Evolutionary conservation across 2,329 filamentous ascomycete species (phyloP), one percentile per base, ranked within the genome.

Genomic region (Diaporthe vaccinii): DNA sequence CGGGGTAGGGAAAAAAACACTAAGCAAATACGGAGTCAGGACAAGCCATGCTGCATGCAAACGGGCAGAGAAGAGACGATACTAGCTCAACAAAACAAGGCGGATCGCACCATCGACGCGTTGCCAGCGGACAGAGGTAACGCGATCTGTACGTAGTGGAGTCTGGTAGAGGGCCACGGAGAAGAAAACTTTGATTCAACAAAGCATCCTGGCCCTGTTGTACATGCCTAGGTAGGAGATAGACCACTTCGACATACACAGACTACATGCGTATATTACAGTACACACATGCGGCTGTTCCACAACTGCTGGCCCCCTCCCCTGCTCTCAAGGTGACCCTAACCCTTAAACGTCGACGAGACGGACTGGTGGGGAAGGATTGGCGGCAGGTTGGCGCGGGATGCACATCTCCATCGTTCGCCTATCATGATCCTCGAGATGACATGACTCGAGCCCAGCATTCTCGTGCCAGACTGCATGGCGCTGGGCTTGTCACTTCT

Each of bases 111-210:
- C 65, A 69, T 65, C 49, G 65, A 69, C 65, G 65, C 49, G 65
- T 55, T 69, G 65, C 65, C 65, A 69, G 49, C 65, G 34, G 65
- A 69, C 65, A 55, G 65, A 69, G 65, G 65, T 69, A 69, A 69
- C 65, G 65, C 65, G 65, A 69, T 69, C 49, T 69, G 65, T 69
- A 69, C 65, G 34, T 17, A 15, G 65, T 69, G 65, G 65, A 51
- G 65, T 55, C 49, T 55, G 34, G 46, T 25, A 15, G 28, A 69
- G 62, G 46, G 49, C 46, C 34, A 20, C 25, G 34, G 65, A 68
- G 31, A 22, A 55, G 65, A 55, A 69, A 69, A 55, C 9, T 69
- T 41, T 69, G 65, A 69, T 69, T 69, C 65, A 69, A 69, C 65
- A 69, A 69, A 69, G 65, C 65, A 55, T 39, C n/a, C 65, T 34